These are phyloP conservation scores for Crepidotus variabilis DNA, from an alignment of 768 basidiomycete genomes.

Conservation along the genomic window DNA sequence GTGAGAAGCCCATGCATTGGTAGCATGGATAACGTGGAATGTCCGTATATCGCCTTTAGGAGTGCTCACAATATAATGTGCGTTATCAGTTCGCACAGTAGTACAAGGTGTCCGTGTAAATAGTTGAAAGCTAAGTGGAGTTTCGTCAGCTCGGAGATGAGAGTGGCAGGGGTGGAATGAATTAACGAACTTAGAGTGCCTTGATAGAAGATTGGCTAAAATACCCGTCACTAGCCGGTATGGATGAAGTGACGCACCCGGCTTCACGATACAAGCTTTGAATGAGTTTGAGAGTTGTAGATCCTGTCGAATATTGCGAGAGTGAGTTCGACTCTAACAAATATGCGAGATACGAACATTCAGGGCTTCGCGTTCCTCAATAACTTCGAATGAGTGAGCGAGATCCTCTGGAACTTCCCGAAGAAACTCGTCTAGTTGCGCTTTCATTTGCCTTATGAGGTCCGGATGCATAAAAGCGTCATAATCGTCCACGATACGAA, in stretches of 20 bases:
- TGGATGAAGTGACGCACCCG: conserved; percentile 63
- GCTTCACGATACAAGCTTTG: conserved; percentile 48
- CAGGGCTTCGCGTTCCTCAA: conserved; percentile 24
- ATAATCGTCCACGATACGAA: conserved; percentile 51
- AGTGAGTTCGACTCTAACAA: neutral
- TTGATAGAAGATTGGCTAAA: conserved; percentile 44
- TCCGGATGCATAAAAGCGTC: conserved; percentile 49
- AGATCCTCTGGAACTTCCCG: conserved; percentile 48
- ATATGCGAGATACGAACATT: conserved; percentile 20
- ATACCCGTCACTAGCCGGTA: conserved; percentile 67
- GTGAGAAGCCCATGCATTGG: conserved; percentile 79
- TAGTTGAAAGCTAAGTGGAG: conserved; percentile 47
- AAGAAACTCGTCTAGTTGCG: conserved; percentile 39
- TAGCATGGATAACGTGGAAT: conserved; percentile 74
- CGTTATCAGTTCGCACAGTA: conserved; percentile 30
- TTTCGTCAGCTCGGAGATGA: conserved; percentile 1
- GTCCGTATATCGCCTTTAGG: conserved; percentile 54
- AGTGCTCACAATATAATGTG: conserved; percentile 55
- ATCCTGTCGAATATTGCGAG: conserved; percentile 29
- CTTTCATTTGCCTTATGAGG: conserved; percentile 39
- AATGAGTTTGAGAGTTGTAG: conserved; percentile 42
- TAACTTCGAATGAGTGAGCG: conserved; percentile 28
- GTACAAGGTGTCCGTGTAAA: conserved; percentile 63
- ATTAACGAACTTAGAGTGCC: conserved; percentile 41
- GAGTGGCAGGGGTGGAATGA: neutral